Evolutionary conservation across 257 asterid genomes (phyloP).

Genomic region (Petrea volubilis): DNA sequence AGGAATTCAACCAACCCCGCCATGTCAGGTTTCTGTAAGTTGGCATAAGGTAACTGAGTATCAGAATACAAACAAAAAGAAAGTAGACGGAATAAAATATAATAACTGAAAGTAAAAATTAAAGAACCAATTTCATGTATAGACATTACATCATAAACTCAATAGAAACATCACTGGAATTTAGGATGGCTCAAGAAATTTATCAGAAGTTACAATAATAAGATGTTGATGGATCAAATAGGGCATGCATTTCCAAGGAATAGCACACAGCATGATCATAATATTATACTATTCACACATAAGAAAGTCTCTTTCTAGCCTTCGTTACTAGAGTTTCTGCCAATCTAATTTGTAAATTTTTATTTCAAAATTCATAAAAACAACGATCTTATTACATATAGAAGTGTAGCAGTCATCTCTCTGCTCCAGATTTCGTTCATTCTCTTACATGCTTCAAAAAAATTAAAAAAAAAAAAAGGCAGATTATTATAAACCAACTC

Average conservation of each 20-base stretch:
- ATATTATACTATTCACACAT: not conserved
- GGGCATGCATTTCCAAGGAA: not conserved
- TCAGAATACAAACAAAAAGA: conserved; percentile 12
- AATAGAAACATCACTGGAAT: not conserved
- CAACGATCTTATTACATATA: not conserved
- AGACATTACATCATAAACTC: not conserved
- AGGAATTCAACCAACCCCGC: conserved; percentile 62
- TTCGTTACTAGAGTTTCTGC: not conserved
- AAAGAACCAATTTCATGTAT: not conserved
- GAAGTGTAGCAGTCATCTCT: not conserved
- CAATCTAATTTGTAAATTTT: not conserved
- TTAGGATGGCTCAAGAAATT: not conserved
- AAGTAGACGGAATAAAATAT: not conserved
- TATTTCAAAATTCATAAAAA: not conserved
- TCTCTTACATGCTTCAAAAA: conserved; percentile 1
- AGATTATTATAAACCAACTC: not conserved
- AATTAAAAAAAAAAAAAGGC: not conserved
- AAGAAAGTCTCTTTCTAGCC: not conserved
- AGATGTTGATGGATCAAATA: not conserved
- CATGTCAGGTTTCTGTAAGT: conserved; percentile 70
- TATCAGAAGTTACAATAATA: not conserved
- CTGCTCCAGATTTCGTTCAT: not conserved
- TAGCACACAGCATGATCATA: not conserved
- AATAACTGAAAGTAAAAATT: not conserved
- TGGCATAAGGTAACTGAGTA: conserved; percentile 10